Evolutionary conservation across 139 green algal species (phyloP).

Genomic region (Ettlia oleoabundans): DNA sequence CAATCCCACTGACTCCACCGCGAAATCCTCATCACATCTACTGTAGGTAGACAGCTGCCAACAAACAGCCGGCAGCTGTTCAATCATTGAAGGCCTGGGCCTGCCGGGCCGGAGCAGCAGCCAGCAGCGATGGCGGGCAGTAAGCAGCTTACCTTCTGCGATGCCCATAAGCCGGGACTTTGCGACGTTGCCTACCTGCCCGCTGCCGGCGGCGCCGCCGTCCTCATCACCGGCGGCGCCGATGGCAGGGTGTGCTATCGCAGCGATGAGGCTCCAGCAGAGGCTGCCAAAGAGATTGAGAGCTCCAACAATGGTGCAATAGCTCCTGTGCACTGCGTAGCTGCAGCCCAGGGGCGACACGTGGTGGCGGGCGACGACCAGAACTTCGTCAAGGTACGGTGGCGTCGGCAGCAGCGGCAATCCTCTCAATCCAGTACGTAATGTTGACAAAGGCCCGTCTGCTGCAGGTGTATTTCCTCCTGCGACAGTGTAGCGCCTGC

Average conservation of each 20-base stretch:
- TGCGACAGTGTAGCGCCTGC: too few relatives aligned
- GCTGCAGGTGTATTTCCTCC: too few relatives aligned
- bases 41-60: neutral
- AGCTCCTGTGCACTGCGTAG: slow-evolving; percentile 2
- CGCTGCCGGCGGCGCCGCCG: neutral
- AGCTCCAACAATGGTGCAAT: slow-evolving; percentile 1
- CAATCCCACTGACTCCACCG: too few relatives aligned
- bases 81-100: too few relatives aligned
- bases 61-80: neutral
- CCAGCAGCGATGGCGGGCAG: slow-evolving; percentile 12
- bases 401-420: neutral
- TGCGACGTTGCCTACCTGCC: slow-evolving; percentile 43
- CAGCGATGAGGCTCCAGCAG: slow-evolving; percentile 8
- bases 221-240: slow-evolving; percentile 21
- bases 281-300: slow-evolving; percentile 40
- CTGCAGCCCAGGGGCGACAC: slow-evolving; percentile 40
- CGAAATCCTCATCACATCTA: too few relatives aligned
- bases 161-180: slow-evolving; percentile 30
- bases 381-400: slow-evolving; percentile 55
- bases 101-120: too few relatives aligned
- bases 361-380: slow-evolving; percentile 51
- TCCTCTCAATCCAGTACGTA: too few relatives aligned
- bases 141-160: slow-evolving; percentile 21
- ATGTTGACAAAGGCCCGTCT: too few relatives aligned
- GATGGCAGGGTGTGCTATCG: slow-evolving; percentile 50